Conservation (phyloP, 768 basidiomycete genomes). For the Leucogyrophana mollusca region DNA sequence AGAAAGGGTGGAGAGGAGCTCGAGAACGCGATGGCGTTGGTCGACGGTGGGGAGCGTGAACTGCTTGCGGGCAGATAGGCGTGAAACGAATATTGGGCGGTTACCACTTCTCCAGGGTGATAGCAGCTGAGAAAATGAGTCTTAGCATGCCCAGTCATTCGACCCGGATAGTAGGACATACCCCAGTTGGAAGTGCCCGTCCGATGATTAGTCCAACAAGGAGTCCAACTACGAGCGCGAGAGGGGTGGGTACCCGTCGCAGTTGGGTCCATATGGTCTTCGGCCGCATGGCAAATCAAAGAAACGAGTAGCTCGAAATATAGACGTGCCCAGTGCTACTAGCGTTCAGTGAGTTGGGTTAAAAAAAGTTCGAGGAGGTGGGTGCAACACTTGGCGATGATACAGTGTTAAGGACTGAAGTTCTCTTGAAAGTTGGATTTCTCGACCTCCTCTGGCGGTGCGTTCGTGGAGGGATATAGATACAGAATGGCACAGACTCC, state of each 20-base stretch:
- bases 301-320: no score
- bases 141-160: no score
- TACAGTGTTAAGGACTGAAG: no score
- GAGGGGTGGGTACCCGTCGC: slow-evolving; percentile 49
- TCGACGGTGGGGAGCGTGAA: slow-evolving; percentile 76
- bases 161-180: slow-evolving; percentile 20
- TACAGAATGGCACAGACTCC: no score
- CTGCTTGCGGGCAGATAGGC: slow-evolving; percentile 56
- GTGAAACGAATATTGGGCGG: slow-evolving; percentile 44
- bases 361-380: no score
- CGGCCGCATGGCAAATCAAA: slow-evolving; percentile 22
- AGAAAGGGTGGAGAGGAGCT: slow-evolving; percentile 82
- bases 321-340: no score
- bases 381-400: no score
- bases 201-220: slow-evolving; percentile 60
- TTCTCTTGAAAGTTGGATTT: no score
- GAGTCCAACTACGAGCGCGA: slow-evolving; percentile 61
- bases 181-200: slow-evolving; percentile 39
- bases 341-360: no score
- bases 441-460: no score
- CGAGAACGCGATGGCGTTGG: slow-evolving; percentile 83
- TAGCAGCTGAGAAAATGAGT: slow-evolving; percentile 27
- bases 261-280: slow-evolving; percentile 30
- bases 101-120: slow-evolving; percentile 55
- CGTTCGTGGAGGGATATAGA: no score